A percentile compares a stretch with the other conserved stretches of the same genome.
Conservation (phyloP, 179 eudicot species). For the Camellia oleifera region DNA sequence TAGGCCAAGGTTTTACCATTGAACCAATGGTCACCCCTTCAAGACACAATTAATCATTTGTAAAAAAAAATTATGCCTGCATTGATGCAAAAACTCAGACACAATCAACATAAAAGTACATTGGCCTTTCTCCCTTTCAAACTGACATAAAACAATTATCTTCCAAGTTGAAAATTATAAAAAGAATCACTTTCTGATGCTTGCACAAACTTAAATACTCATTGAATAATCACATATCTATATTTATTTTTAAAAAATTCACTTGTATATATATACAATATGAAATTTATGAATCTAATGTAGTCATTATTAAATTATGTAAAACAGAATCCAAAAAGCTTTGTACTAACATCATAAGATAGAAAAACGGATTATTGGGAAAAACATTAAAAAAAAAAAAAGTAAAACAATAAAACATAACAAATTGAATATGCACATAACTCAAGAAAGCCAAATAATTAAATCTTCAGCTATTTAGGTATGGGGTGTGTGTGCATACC, state of each 20-base stretch:
- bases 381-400: neutral
- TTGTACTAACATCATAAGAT: neutral
- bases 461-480: neutral
- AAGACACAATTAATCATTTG: too few species aligned
- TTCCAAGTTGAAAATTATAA: neutral
- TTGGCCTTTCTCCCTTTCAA: neutral
- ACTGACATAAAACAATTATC: neutral
- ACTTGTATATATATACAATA: too few species aligned
- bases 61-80: too few species aligned
- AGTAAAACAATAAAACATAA: neutral
- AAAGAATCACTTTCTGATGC: neutral
- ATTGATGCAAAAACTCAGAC: too few species aligned
- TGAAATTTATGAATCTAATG: too few species aligned
- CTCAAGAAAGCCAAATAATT: neutral
- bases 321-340: constrained; percentile 7
- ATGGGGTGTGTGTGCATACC: constrained; percentile 34
- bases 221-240: neutral
- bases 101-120: neutral
- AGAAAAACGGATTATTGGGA: neutral
- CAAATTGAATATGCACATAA: neutral
- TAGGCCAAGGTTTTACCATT: too few species aligned
- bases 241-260: neutral
- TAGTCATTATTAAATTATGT: too few species aligned
- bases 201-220: neutral
- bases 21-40: too few species aligned